Percentiles rank a stretch among this genome's conserved stretches.
Evolutionary conservation across 139 green algal genomes (phyloP).

Genomic region (Dunaliella primolecta): DNA sequence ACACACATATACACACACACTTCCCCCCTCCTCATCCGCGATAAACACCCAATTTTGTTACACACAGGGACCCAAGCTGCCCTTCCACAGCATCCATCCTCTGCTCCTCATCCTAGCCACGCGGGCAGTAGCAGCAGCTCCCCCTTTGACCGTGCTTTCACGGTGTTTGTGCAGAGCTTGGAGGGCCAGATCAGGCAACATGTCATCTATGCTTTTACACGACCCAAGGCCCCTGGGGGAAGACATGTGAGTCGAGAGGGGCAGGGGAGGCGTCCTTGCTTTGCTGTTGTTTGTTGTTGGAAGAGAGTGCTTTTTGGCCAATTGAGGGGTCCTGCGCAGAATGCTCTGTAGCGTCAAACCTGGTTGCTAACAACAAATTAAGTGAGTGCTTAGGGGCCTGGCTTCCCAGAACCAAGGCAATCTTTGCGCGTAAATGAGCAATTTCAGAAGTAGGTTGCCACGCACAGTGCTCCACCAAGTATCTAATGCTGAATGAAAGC

Average conservation of each 20-base stretch:
- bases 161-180: slow-evolving; percentile 34
- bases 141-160: slow-evolving; percentile 26
- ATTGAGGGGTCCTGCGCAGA: background rate
- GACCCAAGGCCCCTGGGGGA: background rate
- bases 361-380: too few relatives aligned
- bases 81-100: background rate
- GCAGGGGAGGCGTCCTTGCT: too few relatives aligned
- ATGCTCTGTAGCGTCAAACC: background rate
- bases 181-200: slow-evolving; percentile 35
- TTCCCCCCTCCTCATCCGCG: too few relatives aligned
- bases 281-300: too few relatives aligned
- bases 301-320: background rate
- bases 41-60: too few relatives aligned
- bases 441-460: too few relatives aligned
- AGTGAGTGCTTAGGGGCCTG: too few relatives aligned
- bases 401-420: too few relatives aligned
- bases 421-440: too few relatives aligned
- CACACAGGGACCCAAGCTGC: background rate
- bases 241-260: too few relatives aligned
- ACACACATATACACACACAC: background rate
- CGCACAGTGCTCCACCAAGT: too few relatives aligned
- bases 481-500: too few relatives aligned
- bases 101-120: background rate
- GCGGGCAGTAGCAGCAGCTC: background rate
- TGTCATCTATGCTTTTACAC: slow-evolving; percentile 27